Conservation (phyloP, 164 flowering plant genomes). For the Vitis labrusca region DNA sequence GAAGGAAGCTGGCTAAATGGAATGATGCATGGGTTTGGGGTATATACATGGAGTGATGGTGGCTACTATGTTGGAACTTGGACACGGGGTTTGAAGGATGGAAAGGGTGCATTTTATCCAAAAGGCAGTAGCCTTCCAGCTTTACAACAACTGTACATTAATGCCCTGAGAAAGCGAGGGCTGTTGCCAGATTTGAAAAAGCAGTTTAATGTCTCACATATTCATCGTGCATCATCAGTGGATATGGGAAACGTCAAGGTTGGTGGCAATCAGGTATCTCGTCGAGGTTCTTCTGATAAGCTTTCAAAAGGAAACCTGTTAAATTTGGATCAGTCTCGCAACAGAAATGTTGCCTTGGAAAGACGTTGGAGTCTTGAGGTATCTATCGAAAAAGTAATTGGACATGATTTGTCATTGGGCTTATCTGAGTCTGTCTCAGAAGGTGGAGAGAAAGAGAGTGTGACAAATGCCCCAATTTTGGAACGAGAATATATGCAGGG, state of each 20-base stretch:
- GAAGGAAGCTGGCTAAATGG: constrained; percentile 97
- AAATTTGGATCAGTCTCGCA: constrained; percentile 58
- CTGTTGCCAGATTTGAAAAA: constrained; percentile 76
- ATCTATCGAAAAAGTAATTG: constrained; percentile 81
- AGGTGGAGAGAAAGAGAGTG: constrained; percentile 40
- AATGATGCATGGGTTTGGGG: constrained; percentile 94
- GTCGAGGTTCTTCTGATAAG: constrained; percentile 49
- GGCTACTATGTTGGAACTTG: constrained; percentile 95
- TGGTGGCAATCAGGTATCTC: constrained; percentile 39
- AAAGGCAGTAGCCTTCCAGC: constrained; percentile 69
- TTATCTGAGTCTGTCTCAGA: constrained; percentile 47
- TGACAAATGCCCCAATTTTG: constrained; percentile 54
- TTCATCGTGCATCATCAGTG: constrained; percentile 63
- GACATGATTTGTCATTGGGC: constrained; percentile 48
- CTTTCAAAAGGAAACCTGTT: constrained; percentile 54
- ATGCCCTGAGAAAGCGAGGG: constrained; percentile 82
- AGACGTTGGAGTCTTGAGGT: constrained; percentile 98
- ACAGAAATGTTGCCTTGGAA: constrained; percentile 63
- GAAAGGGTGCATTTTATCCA: constrained; percentile 93
- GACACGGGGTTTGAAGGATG: constrained; percentile 93
- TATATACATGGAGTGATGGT: constrained; percentile 89
- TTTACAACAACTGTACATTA: constrained; percentile 67
- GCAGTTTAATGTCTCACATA: constrained; percentile 49
- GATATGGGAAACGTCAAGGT: constrained; percentile 65
- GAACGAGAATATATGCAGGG: constrained; percentile 98